Evolutionary conservation across 148 eudicot genomes (phyloP).

Genomic region (Silene conica): DNA sequence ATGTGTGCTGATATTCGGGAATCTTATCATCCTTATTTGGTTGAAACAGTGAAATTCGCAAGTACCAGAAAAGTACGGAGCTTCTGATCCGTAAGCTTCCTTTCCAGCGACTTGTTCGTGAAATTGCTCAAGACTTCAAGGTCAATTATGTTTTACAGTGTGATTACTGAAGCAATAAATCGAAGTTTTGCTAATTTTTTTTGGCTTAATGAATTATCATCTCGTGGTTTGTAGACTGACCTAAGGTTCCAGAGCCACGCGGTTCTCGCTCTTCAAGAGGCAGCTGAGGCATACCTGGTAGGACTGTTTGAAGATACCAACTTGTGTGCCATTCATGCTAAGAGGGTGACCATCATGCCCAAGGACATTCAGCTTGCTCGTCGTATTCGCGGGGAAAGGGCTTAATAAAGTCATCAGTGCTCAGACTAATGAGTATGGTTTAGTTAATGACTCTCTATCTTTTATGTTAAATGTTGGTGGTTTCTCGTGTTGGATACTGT

Average conservation of each 20-base stretch:
- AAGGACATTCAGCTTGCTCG: constrained; percentile 33
- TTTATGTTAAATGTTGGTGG: constrained; percentile 9
- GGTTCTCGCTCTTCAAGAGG: constrained; percentile 31
- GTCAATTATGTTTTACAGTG: neutral
- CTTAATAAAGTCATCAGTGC: constrained; percentile 15
- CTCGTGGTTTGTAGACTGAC: constrained; percentile 23
- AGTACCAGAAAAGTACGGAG: constrained; percentile 29
- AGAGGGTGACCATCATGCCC: constrained; percentile 32
- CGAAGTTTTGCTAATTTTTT: neutral
- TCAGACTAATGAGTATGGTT: constrained; percentile 2
- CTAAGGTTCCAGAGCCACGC: constrained; percentile 32
- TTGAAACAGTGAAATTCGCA: constrained; percentile 23
- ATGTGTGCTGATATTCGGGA: neutral
- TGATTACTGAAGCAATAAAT: neutral
- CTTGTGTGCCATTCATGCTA: constrained; percentile 29
- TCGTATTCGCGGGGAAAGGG: constrained; percentile 29
- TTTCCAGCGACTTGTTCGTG: constrained; percentile 31
- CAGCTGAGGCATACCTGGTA: constrained; percentile 29
- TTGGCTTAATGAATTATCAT: neutral
- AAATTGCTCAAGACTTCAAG: constrained; percentile 33
- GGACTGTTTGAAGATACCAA: constrained; percentile 31
- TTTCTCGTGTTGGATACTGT: neutral
- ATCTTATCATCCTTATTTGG: neutral
- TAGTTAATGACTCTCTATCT: constrained; percentile 1
- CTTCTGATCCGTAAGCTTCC: constrained; percentile 27